Percentiles rank a stretch among this genome's conserved stretches.
These are phyloP conservation scores for Schizosaccharomyces lindneri DNA, from an alignment of 805 yeast species.

Conservation along the genomic window DNA sequence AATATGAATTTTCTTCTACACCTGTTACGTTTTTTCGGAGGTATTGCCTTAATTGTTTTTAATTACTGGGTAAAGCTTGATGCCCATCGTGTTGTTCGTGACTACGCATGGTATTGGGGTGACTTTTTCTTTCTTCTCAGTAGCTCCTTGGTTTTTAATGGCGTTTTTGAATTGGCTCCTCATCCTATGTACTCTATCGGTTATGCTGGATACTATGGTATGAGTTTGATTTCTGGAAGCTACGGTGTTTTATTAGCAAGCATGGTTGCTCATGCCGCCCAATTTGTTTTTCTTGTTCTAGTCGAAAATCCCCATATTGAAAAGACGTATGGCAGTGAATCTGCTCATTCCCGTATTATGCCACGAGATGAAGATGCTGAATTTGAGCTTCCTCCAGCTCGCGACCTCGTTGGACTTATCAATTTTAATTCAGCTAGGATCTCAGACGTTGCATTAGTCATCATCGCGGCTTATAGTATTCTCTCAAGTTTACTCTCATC, in stretches of 20 bases:
- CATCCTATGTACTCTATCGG: slow-evolving; percentile 87
- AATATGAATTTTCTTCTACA: slow-evolving; percentile 23
- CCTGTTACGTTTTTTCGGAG: slow-evolving; percentile 29
- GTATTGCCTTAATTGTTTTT: slow-evolving; percentile 37
- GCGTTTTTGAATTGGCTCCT: slow-evolving; percentile 72
- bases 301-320: slow-evolving; percentile 77
- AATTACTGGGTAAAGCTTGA: slow-evolving; percentile 68
- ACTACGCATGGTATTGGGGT: slow-evolving; percentile 90
- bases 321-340: slow-evolving; percentile 26
- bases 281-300: slow-evolving; percentile 44
- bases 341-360: background rate
- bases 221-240: slow-evolving; percentile 51
- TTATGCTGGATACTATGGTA: slow-evolving; percentile 66
- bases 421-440: slow-evolving; percentile 41
- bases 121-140: slow-evolving; percentile 66
- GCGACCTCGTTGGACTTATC: slow-evolving; percentile 30
- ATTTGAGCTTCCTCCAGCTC: background rate
- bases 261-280: slow-evolving; percentile 48
- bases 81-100: slow-evolving; percentile 72
- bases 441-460: slow-evolving; percentile 22
- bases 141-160: slow-evolving; percentile 52
- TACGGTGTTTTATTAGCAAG: slow-evolving; percentile 47
- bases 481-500: background rate
- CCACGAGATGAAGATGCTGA: background rate
- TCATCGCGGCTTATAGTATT: background rate